Base-by-base conservation (phyloP, 2,329 filamentous ascomycete genomes). In the Talaromyces sp. region DNA sequence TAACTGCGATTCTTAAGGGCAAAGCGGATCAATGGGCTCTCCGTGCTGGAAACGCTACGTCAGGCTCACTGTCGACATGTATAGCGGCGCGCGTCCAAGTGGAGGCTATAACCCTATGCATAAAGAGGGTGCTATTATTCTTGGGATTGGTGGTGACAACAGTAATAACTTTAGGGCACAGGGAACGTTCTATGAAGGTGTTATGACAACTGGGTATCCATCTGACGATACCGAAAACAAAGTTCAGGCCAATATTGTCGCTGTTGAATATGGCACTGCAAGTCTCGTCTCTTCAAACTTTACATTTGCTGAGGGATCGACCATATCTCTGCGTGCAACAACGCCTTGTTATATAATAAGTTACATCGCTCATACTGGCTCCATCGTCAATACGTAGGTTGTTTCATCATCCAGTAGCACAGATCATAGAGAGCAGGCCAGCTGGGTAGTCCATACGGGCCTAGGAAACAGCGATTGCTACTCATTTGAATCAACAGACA, bases 181-280 rank as follows among this genome's bases (percentile, higher is more conserved):
- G 58, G 58, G 58, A 19, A 59, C 58, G 6, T 59, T 59, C 38
- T 59, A 59, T 24, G 58, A 59, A 31, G 58, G 58, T 17, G 58
- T 56, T 13, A 59, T 59, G 58, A 55, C 50, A 29, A 55, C 26
- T 8, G 58, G 58, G 7, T 59, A 55, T n/a, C 58, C 58, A 4
- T 56, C 58, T 10, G 58, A 59, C 29, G 58, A 53, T 21, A 55
- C 38, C 41, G 58, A 59, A 21, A 43, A 59, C 14, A 21, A 35
- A 11, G 58, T 59, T 52, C 58, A 59, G 29, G 51, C 58, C 26
- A 59, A 59, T 29, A 56, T 59, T 32, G 58, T 59, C 2, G 52
- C 58, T 27, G 58, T 52, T 19, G 29, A 35, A 19, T 59, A 59
- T 19, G 52, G 26, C 50, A 27, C 43, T 31, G 43, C 57, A 24